phyloP scores from a whole-genome alignment of 1,284 basidiomycete species.

The Cystobasidiaceae sp. region DNA sequence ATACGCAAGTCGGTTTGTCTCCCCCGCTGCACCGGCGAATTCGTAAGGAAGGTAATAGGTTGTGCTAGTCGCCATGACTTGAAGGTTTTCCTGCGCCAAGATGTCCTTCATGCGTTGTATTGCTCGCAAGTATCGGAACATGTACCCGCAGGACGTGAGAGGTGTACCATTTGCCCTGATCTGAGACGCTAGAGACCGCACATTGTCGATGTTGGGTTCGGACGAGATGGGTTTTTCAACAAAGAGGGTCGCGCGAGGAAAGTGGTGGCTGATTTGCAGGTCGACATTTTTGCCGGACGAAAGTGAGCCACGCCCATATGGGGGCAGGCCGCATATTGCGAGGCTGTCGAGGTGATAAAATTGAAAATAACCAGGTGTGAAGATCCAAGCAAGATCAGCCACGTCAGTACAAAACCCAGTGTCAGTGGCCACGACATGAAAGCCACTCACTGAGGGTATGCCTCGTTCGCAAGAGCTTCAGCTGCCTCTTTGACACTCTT shows the following conservation, averaged over 20 bases:
- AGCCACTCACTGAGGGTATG: conserved; percentile 19
- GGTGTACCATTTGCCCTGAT: too few relatives aligned
- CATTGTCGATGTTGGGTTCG: conserved; percentile 32
- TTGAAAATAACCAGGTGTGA: too few relatives aligned
- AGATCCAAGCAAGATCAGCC: conserved; percentile 52
- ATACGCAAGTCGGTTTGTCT: conserved; percentile 73
- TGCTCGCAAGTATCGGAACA: conserved; percentile 84
- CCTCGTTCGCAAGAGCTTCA: neutral
- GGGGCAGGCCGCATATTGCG: too few relatives aligned
- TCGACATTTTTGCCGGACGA: too few relatives aligned
- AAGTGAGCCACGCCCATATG: too few relatives aligned
- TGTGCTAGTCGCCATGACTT: conserved; percentile 62
- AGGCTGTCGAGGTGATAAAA: too few relatives aligned
- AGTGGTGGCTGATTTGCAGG: neutral
- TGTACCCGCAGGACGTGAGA: conserved; percentile 51
- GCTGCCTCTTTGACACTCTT: too few relatives aligned
- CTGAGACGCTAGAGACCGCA: conserved; percentile 28
- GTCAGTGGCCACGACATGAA: conserved; percentile 19
- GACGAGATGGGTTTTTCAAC: conserved; percentile 68
- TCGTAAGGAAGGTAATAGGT: conserved; percentile 63
- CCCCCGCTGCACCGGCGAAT: conserved; percentile 61
- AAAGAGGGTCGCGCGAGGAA: neutral
- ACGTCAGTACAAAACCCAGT: neutral
- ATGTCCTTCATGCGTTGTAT: conserved; percentile 96
- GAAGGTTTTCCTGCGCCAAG: conserved; percentile 83